Evolutionary conservation across 73 alveolate genomes (phyloP).

Genomic region (Symbiodinium natans): DNA sequence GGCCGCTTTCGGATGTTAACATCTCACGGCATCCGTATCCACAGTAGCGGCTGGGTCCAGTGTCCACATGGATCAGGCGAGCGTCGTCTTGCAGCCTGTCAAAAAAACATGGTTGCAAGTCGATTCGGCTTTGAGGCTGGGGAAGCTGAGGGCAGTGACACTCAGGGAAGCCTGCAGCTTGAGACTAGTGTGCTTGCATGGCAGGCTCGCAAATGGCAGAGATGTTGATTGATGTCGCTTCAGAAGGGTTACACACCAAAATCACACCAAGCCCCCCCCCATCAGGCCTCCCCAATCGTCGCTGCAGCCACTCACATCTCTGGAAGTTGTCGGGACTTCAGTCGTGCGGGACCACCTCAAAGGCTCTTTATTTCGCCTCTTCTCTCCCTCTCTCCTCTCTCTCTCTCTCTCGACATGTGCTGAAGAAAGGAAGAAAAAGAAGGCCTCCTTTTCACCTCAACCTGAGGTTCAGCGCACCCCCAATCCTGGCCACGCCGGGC

Average conservation of each 20-base stretch:
- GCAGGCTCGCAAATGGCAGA: not conserved
- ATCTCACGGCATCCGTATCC: not conserved
- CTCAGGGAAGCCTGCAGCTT: not conserved
- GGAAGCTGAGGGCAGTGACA: not conserved
- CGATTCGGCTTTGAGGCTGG: not conserved
- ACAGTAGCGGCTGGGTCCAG: not conserved
- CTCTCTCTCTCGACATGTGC: not conserved
- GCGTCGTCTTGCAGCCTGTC: not conserved
- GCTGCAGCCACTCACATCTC: slow-evolving; percentile 7
- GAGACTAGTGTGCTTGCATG: not conserved
- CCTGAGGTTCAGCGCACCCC: not conserved
- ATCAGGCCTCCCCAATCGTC: not conserved
- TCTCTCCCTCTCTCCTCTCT: not conserved
- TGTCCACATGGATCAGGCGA: not conserved
- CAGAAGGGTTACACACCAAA: no score
- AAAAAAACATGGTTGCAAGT: not conserved
- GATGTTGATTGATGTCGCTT: not conserved
- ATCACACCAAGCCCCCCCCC: not conserved
- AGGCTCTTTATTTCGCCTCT: not conserved
- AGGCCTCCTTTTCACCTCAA: not conserved
- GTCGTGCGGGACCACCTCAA: not conserved
- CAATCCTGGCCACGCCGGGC: not conserved
- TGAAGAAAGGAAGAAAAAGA: not conserved
- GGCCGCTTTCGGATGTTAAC: not conserved
- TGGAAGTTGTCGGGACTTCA: not conserved